A percentile compares a stretch with the other conserved stretches of the same genome.
Evolutionary conservation across 495 filamentous ascomycete genomes (phyloP).

Genomic region (Penicillium antarcticum): DNA sequence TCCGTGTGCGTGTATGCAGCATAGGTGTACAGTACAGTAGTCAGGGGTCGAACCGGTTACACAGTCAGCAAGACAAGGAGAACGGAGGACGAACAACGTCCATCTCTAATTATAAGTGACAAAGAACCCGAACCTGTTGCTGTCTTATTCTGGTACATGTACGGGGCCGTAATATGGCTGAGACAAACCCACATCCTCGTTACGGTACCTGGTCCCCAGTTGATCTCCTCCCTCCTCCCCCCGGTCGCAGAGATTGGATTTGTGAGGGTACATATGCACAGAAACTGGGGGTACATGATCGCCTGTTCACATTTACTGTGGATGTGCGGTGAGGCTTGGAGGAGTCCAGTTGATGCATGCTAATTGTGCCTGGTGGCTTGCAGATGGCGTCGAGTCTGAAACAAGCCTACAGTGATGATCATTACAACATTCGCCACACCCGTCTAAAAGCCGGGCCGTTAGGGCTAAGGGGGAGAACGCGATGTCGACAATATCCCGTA

Average conservation of each 20-base stretch:
- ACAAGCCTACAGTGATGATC: conserved; percentile 1
- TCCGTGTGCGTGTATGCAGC: too few species aligned
- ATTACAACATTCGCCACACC: background rate
- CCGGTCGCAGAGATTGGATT: background rate
- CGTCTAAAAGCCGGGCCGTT: background rate
- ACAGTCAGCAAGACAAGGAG: too few species aligned
- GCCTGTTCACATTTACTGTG: background rate
- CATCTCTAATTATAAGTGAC: too few species aligned
- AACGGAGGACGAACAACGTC: too few species aligned
- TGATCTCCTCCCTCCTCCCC: conserved; percentile 1
- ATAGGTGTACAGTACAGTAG: too few species aligned
- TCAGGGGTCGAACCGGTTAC: too few species aligned
- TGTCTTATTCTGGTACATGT: too few species aligned
- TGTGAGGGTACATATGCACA: background rate
- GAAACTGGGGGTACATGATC: background rate
- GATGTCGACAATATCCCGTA: background rate
- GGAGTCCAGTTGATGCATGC: background rate
- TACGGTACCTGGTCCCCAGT: background rate
- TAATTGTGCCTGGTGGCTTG: conserved; percentile 8
- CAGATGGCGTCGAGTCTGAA: conserved; percentile 6
- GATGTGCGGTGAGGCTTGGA: background rate
- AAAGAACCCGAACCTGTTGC: too few species aligned
- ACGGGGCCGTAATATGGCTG: background rate
- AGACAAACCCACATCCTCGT: conserved; percentile 2
- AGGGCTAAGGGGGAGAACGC: background rate